Percentiles rank a stretch among this genome's conserved stretches.
phyloP scores from a whole-genome alignment of 352 stramenopile species.

The Phytophthora pluvialis region DNA sequence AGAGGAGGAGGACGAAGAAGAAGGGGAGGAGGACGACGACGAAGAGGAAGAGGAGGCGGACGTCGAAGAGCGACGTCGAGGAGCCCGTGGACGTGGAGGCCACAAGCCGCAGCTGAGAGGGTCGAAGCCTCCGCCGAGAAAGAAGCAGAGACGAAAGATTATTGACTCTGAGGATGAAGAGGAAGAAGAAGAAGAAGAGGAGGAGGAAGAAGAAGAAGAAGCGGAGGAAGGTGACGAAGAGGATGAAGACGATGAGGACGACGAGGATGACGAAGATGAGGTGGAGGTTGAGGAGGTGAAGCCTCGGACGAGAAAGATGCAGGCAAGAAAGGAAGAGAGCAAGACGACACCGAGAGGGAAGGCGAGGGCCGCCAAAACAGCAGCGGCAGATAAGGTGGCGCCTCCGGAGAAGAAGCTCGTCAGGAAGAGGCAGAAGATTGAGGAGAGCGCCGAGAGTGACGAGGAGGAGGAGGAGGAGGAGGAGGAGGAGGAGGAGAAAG shows the following conservation, averaged over 20 bases:
- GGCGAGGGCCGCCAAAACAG: conserved; percentile 28
- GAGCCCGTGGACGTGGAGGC: conserved; percentile 12
- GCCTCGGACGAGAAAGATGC: conserved; percentile 25
- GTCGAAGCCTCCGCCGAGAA: conserved; percentile 29
- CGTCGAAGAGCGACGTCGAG: conserved; percentile 27
- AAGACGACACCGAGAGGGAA: conserved; percentile 34
- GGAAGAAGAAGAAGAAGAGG: conserved; percentile 34
- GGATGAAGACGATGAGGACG: conserved; percentile 34
- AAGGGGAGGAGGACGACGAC: conserved; percentile 55
- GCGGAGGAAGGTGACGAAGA: conserved; percentile 31
- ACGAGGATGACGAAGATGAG: conserved; percentile 26
- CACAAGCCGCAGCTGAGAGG: conserved; percentile 33
- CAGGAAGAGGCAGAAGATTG: conserved; percentile 33
- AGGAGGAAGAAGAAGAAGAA: conserved; percentile 30
- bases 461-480: conserved; percentile 15
- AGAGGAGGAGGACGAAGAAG: conserved; percentile 48
- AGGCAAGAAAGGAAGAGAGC: conserved; percentile 21
- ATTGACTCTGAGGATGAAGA: conserved; percentile 48
- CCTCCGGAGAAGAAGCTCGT: conserved; percentile 3
- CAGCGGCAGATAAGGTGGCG: conserved; percentile 21
- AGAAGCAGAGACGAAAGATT: conserved; percentile 48
- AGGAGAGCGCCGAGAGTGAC: conserved; percentile 39
- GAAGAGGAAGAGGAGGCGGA: conserved; percentile 55
- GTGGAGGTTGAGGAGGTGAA: conserved; percentile 17
- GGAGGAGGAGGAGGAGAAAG: conserved; percentile 13